Base-by-base conservation (phyloP, 345 rosid species). In the Ailanthus altissimus region DNA sequence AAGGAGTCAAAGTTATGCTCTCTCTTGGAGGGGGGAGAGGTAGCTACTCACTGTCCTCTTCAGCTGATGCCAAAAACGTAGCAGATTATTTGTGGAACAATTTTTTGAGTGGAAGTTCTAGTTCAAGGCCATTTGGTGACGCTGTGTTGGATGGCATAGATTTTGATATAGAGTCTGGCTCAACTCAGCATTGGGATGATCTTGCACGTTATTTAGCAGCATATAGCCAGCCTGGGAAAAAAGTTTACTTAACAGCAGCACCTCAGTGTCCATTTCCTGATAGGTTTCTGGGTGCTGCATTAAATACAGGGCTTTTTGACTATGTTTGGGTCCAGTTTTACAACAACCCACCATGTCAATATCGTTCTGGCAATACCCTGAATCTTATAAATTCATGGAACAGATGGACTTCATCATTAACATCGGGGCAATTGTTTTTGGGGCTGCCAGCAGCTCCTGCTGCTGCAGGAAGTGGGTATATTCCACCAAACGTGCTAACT, bases 191-290 rank as follows among this genome's bases (percentile, higher is more conserved):
- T 47, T 90, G 82, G 80, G 89, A 84, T 43, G 81, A 83, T 64
- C 90, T 90, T 28, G 90, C 86, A 16, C 77, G 85, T 42, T 62
- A 21, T 61, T 73, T 90, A 16, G 40, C 84, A 0, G 81, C 53
- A 12, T 78, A 78, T 49, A 82, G 88, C 74, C 61, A 45, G 3
- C 47, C 40, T 32, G 87, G 86, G 16, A 85, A 66, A 54, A 90
- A 84, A 81, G 90, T 90, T 15, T 87, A 86, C 73, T 36, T 90
- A 73, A 71, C 94, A 20, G 92, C 89, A 42, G 91, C 92, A 61
- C 92, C 94, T 15, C 91, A 90, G 25, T 89, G 94, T 81, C 91
- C 88, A 46, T 90, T 84, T 78, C 92, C 94, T 0, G 92, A 90
- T 32, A 79, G 83, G 1, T 73, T 72, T 4, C 38, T 88, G 63